A percentile compares a stretch with the other conserved stretches of the same genome.
phyloP scores from a whole-genome alignment of 108 stramenopile genomes.

The Nitzschia sp. region DNA sequence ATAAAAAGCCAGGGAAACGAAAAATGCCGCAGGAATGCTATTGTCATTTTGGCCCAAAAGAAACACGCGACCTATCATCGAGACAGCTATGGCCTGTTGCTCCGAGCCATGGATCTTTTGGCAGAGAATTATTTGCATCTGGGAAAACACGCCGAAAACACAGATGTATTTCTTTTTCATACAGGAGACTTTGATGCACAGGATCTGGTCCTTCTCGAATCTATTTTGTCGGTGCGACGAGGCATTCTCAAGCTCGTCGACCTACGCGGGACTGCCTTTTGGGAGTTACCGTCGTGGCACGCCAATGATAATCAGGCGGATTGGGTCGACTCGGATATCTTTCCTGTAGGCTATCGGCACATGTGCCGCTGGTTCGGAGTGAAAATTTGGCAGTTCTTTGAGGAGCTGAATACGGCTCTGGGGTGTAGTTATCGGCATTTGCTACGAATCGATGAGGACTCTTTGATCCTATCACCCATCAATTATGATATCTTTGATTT shows the following conservation, averaged over 20 bases:
- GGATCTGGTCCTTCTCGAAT: constrained; percentile 35
- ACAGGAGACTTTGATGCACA: constrained; percentile 42
- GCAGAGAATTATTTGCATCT: constrained; percentile 53
- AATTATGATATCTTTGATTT: constrained; percentile 70
- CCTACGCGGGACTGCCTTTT: constrained; percentile 30
- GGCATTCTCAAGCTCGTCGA: constrained; percentile 34
- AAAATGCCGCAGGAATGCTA: constrained; percentile 29
- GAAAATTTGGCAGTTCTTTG: constrained; percentile 61
- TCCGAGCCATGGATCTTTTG: constrained; percentile 49
- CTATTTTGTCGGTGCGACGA: background rate
- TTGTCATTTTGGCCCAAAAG: constrained; percentile 53
- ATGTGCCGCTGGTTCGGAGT: constrained; percentile 80
- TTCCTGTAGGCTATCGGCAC: constrained; percentile 51
- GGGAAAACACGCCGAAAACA: constrained; percentile 33
- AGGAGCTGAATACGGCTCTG: constrained; percentile 18
- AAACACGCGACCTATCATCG: constrained; percentile 45
- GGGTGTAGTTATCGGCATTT: constrained; percentile 56
- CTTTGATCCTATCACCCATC: constrained; percentile 61
- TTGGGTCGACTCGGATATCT: constrained; percentile 41
- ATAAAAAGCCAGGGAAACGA: background rate
- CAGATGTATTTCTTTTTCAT: constrained; percentile 49
- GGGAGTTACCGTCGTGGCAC: constrained; percentile 41
- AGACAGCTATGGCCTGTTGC: constrained; percentile 35
- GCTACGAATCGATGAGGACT: constrained; percentile 81
- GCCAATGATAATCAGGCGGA: constrained; percentile 26